A percentile compares a stretch with the other conserved stretches of the same genome.
Evolutionary conservation across 768 basidiomycete genomes (phyloP).

Genomic region (Leccinum olivaceopallidum): DNA sequence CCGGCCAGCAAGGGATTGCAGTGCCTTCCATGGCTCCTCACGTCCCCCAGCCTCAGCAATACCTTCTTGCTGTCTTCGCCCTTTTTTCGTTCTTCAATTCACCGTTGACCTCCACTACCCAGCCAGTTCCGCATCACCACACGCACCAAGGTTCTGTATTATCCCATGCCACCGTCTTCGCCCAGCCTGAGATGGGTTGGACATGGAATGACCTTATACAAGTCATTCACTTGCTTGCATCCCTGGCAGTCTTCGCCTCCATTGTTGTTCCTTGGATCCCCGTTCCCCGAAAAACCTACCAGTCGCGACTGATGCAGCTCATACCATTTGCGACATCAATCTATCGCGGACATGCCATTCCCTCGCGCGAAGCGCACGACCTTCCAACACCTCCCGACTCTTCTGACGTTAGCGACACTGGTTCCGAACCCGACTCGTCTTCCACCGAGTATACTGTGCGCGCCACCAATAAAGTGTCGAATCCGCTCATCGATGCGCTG

Average conservation of each 20-base stretch:
- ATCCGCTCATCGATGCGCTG: constrained; percentile 31
- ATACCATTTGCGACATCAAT: constrained; percentile 27
- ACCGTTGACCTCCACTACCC: constrained; percentile 50
- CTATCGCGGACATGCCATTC: constrained; percentile 2
- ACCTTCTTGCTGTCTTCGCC: constrained; percentile 80
- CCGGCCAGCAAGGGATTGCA: constrained; percentile 17
- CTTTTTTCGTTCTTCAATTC: constrained; percentile 87
- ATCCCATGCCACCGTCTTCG: constrained; percentile 33
- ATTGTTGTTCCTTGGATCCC: constrained; percentile 53
- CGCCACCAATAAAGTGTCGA: constrained; percentile 13
- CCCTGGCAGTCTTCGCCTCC: constrained; percentile 58
- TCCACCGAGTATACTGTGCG: constrained; percentile 31
- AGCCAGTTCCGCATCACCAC: constrained; percentile 37
- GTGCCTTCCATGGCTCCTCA: constrained; percentile 17
- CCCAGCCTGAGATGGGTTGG: constrained; percentile 33
- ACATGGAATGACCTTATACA: constrained; percentile 58
- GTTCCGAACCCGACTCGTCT: constrained; percentile 32
- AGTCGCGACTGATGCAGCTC: constrained; percentile 25
- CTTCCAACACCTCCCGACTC: constrained; percentile 31
- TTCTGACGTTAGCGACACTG: constrained; percentile 24
- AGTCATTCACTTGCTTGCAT: constrained; percentile 64
- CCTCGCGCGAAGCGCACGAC: constrained; percentile 15
- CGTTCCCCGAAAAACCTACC: constrained; percentile 19
- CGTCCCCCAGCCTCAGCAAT: constrained; percentile 46
- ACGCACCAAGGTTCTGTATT: constrained; percentile 62